Percentiles rank a stretch among this genome's conserved stretches.
Conservation (phyloP, 257 asterid species). For the Marsdenia floribunda region DNA sequence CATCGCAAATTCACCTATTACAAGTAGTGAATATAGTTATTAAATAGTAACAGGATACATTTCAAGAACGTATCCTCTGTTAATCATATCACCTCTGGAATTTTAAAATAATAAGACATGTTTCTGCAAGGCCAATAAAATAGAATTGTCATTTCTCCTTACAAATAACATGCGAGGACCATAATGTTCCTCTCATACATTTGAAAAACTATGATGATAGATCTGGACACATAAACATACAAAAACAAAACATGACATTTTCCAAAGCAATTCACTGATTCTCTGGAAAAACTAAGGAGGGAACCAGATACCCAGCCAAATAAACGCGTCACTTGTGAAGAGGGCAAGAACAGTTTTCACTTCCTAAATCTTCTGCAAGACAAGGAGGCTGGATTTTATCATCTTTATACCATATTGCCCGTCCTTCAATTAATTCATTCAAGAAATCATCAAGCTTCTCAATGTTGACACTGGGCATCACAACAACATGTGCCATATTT, state of each 20-base stretch:
- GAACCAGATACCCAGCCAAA: background rate
- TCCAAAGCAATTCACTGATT: background rate
- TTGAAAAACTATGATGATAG: background rate
- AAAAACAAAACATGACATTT: background rate
- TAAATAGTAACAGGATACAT: background rate
- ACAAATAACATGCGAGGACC: background rate
- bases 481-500: slow-evolving; percentile 81
- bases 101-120: background rate
- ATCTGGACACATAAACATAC: background rate
- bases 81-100: background rate
- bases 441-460: slow-evolving; percentile 76
- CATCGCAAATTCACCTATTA: background rate
- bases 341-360: slow-evolving; percentile 37
- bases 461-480: slow-evolving; percentile 75
- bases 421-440: slow-evolving; percentile 53
- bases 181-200: background rate
- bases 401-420: slow-evolving; percentile 62
- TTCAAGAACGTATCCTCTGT: background rate
- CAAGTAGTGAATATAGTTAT: background rate
- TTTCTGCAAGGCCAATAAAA: background rate
- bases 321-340: slow-evolving; percentile 21
- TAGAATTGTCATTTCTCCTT: background rate
- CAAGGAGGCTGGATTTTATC: slow-evolving; percentile 60
- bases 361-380: slow-evolving; percentile 75
- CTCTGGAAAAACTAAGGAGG: background rate